These are phyloP conservation scores for Phytophthora aleatoria DNA, from an alignment of 352 stramenopile species.

Conservation along the genomic window DNA sequence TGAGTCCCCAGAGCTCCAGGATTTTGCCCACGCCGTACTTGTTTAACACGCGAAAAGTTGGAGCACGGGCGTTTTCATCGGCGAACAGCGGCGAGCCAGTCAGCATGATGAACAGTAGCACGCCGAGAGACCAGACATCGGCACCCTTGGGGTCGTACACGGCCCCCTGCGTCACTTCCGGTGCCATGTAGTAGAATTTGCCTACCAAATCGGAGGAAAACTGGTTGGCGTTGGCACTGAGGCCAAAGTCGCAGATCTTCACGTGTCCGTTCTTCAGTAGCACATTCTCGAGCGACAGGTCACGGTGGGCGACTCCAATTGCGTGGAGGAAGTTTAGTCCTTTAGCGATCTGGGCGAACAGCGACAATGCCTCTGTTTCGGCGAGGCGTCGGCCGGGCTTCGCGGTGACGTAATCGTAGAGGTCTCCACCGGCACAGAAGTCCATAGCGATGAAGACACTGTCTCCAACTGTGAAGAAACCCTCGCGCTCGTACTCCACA, in stretches of 20 bases:
- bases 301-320: constrained; percentile 54
- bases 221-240: constrained; percentile 47
- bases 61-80: constrained; percentile 41
- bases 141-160: constrained; percentile 53
- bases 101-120: constrained; percentile 77
- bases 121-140: constrained; percentile 74
- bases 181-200: constrained; percentile 82
- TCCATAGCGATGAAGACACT: constrained; percentile 68
- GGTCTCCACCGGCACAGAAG: constrained; percentile 66
- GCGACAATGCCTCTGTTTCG: constrained; percentile 44
- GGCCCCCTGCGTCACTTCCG: constrained; percentile 44
- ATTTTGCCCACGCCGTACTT: constrained; percentile 61
- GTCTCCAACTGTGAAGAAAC: constrained; percentile 51
- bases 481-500: constrained; percentile 44
- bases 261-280: constrained; percentile 45
- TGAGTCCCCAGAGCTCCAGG: constrained; percentile 60
- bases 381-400: constrained; percentile 36
- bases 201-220: constrained; percentile 51
- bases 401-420: constrained; percentile 56
- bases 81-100: constrained; percentile 56
- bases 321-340: constrained; percentile 56
- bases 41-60: constrained; percentile 51
- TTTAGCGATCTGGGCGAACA: constrained; percentile 48
- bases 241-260: constrained; percentile 76
- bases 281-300: constrained; percentile 70